Base-by-base conservation (phyloP, 176 grass and related monocot genomes). In the Thinopyrum elongatum region DNA sequence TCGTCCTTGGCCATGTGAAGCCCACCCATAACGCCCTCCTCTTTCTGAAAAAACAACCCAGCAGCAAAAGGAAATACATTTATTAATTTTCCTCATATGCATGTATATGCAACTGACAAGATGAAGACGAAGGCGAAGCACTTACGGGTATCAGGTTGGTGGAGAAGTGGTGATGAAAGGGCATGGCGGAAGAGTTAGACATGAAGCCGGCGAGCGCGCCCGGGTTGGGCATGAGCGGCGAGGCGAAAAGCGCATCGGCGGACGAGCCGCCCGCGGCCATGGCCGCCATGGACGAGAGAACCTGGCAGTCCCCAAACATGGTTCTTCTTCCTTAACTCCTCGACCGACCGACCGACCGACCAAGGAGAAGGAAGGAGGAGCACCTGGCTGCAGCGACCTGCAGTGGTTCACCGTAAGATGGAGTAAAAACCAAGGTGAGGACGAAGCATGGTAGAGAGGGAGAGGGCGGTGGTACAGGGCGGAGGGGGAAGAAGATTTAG, bases 231-330 rank as follows among this genome's bases (percentile, higher is more conserved):
- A 95, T 90, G 86, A 95, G 89, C 81, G 88, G 82, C 72, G 87
- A 88, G 21, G 88, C 39, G 88, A 94, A 92, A 86, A 94, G 88
- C 65, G 87, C 82, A 81, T 99, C 92, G 39, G 85, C 76, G 10
- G 93, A 88, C 44, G 89, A 85, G 17, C 85, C 79, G 31, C 39
- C 88, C 58, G 73, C 80, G 16, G 65, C 78, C 89, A 51, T 86
- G 80, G 70, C 87, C 55, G 90, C 88, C 88, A 95, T 89, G 29
- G 97, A 92, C 9, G 97, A 92, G 77, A 99, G 83, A 16, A 99
- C 92, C 82, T 99, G 97, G 78, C 97, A 99, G 88, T 99, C 94
- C 80, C 97, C 97, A 65, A 96, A 99, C 97, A 99, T 99, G 44
- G 5, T 8, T 55, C 76, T 25, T 22, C 11, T 47, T 41, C 21